Evolutionary conservation across 2,329 filamentous ascomycete species (phyloP).

Genomic region (Mycosphaerella sp.): DNA sequence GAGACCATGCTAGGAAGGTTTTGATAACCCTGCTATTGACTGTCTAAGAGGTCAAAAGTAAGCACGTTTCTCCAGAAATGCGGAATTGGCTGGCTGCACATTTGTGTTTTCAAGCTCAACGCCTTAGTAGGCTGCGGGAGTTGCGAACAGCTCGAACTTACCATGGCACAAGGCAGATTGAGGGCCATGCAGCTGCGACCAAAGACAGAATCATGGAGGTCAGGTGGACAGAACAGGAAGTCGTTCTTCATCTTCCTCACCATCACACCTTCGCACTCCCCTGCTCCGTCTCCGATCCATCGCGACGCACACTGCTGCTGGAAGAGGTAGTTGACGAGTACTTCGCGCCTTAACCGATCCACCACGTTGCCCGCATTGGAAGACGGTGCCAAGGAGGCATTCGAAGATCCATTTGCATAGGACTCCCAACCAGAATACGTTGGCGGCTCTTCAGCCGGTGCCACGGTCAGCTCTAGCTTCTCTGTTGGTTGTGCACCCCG

Average conservation of each 20-base stretch:
- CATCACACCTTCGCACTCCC: slow-evolving; percentile 65
- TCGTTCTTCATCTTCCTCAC: slow-evolving; percentile 54
- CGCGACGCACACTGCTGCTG: slow-evolving; percentile 70
- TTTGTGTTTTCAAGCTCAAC: too few relatives aligned
- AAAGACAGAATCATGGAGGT: not conserved
- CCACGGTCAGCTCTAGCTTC: not conserved
- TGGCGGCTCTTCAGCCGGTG: not conserved
- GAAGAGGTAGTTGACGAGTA: slow-evolving; percentile 62
- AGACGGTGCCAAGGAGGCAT: not conserved
- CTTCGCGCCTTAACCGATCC: not conserved
- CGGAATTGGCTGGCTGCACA: too few relatives aligned
- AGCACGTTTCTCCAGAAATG: too few relatives aligned
- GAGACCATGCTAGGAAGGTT: slow-evolving; percentile 67
- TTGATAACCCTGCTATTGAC: slow-evolving; percentile 75
- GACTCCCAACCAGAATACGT: not conserved
- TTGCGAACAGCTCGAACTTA: too few relatives aligned
- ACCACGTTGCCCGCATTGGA: not conserved
- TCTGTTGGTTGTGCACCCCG: not conserved
- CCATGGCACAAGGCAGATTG: slow-evolving; percentile 56
- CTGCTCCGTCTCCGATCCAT: slow-evolving; percentile 66
- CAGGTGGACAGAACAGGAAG: not conserved
- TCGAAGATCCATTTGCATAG: not conserved
- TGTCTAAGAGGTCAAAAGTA: slow-evolving; percentile 37
- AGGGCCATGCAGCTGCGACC: not conserved
- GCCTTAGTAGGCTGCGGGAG: too few relatives aligned